Evolutionary conservation across 2,329 filamentous ascomycete genomes (phyloP).

Genomic region (Talaromyces sp.): DNA sequence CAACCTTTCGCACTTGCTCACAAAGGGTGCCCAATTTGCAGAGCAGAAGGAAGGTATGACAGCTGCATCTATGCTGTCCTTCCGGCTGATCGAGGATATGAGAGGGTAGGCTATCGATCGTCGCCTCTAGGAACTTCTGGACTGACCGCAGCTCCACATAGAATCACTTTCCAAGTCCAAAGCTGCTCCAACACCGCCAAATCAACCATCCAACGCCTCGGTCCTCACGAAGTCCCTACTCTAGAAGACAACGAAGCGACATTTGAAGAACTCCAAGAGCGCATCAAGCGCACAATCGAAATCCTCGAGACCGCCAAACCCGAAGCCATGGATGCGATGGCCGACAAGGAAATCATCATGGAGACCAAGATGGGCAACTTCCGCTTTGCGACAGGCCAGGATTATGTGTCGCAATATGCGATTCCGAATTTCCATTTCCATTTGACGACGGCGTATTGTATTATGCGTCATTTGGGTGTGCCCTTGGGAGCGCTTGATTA

Average conservation of each 20-base stretch:
- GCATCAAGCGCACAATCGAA: slow-evolving; percentile 47
- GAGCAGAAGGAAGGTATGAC: slow-evolving; percentile 30
- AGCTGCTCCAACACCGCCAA: slow-evolving; percentile 38
- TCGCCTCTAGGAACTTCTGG: neutral
- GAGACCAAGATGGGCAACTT: slow-evolving; percentile 30
- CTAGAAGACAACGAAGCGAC: slow-evolving; percentile 47
- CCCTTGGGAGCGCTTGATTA: slow-evolving; percentile 60
- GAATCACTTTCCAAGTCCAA: slow-evolving; percentile 49
- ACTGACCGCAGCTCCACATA: neutral
- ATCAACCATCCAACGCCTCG: slow-evolving; percentile 38
- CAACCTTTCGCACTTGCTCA: slow-evolving; percentile 42
- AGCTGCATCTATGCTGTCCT: slow-evolving; percentile 37
- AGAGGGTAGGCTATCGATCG: slow-evolving; percentile 3
- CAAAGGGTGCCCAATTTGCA: slow-evolving; percentile 43
- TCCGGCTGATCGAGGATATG: slow-evolving; percentile 50
- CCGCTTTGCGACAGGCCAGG: slow-evolving; percentile 39
- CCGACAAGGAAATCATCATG: slow-evolving; percentile 39
- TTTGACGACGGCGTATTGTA: slow-evolving; percentile 55
- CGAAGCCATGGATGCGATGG: slow-evolving; percentile 43
- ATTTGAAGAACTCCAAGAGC: slow-evolving; percentile 47
- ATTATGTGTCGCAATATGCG: slow-evolving; percentile 49
- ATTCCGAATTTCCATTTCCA: slow-evolving; percentile 65
- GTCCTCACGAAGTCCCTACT: slow-evolving; percentile 29
- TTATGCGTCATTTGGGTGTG: slow-evolving; percentile 60
- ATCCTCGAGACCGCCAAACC: slow-evolving; percentile 45